Evolutionary conservation across 257 asterid species (phyloP).

Genomic region (Solanum dulcamara): DNA sequence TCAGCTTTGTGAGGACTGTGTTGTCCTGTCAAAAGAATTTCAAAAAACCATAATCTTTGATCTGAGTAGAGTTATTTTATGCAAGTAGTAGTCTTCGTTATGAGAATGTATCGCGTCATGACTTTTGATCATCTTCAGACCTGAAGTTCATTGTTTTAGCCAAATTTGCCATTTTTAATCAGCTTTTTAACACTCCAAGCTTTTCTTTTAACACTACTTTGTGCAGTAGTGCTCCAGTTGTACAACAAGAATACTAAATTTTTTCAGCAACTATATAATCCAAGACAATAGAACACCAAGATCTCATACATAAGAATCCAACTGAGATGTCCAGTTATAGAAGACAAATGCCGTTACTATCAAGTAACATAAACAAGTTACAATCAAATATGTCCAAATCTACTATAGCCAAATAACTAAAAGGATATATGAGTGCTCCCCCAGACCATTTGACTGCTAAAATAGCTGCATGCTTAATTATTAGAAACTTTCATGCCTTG

Average conservation of each 20-base stretch:
- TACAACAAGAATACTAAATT: not conserved
- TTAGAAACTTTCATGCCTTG: not conserved
- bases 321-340: not conserved
- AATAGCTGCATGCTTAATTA: not conserved
- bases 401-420: not conserved
- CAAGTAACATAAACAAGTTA: not conserved
- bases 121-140: not conserved
- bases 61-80: not conserved
- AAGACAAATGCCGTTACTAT: not conserved
- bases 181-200: not conserved
- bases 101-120: not conserved
- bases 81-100: not conserved
- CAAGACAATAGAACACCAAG: not conserved
- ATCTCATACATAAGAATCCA: not conserved
- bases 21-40: not conserved
- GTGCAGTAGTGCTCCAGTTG: not conserved
- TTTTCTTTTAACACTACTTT: not conserved
- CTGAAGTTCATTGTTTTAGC: not conserved
- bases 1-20: not conserved
- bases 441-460: not conserved
- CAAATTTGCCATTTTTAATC: not conserved
- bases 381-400: not conserved
- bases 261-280: not conserved
- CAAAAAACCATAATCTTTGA: not conserved
- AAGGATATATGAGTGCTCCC: not conserved